A percentile compares a stretch with the other conserved stretches of the same genome.
Evolutionary conservation across 140 eudicot species (phyloP).

Genomic region (Senecio squalidus): DNA sequence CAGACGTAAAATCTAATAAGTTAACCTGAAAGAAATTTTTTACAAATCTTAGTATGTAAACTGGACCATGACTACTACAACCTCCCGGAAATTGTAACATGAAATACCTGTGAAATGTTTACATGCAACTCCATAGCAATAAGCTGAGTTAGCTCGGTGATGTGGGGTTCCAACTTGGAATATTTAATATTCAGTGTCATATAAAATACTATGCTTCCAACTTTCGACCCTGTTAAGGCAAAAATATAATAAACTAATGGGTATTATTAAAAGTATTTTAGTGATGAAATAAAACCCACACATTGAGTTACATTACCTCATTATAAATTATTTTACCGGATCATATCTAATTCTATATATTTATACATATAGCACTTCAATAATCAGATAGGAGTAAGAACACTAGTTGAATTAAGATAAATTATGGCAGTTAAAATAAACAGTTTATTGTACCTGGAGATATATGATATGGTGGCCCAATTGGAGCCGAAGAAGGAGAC

Average conservation of each 20-base stretch:
- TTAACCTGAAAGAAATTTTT: constrained; percentile 53
- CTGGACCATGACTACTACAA: not conserved
- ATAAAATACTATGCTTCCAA: constrained; percentile 60
- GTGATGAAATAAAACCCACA: too few relatives aligned
- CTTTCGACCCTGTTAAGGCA: constrained; percentile 33
- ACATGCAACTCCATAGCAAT: constrained; percentile 61
- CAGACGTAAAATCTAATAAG: constrained; percentile 42
- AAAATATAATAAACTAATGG: constrained; percentile 1
- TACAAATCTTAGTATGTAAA: not conserved
- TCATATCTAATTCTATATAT: too few relatives aligned
- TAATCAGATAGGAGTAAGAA: too few relatives aligned
- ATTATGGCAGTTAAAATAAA: not conserved
- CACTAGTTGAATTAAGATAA: constrained; percentile 2
- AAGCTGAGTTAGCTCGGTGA: constrained; percentile 47
- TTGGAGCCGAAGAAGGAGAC: constrained; percentile 53
- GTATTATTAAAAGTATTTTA: not conserved
- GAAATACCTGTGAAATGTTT: constrained; percentile 69
- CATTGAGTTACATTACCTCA: not conserved
- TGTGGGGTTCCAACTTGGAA: constrained; percentile 51
- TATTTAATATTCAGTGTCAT: constrained; percentile 48
- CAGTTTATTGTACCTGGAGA: constrained; percentile 48
- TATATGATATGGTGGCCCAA: constrained; percentile 31
- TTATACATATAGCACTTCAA: too few relatives aligned
- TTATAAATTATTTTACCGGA: too few relatives aligned
- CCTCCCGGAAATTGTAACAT: not conserved